Evolutionary conservation across 176 grass and related monocot genomes (phyloP), one percentile per base, ranked within the genome.

Genomic region (Microstegium vimineum): DNA sequence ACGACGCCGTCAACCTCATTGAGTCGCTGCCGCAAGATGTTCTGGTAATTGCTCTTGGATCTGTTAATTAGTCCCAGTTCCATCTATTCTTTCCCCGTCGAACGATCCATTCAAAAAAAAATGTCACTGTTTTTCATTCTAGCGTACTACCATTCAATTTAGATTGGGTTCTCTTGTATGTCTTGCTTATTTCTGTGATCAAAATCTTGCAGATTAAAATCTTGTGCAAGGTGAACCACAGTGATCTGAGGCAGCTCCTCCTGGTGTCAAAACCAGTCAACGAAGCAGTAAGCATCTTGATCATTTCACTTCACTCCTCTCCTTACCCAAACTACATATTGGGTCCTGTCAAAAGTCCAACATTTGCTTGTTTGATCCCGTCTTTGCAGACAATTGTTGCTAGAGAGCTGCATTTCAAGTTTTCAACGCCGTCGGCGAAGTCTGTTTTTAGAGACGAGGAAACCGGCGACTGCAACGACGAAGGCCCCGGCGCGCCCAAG

Each of bases 251-350:
- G 76, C 91, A 92, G 80, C 93, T 99, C 1, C 63, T 99, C 23
- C 62, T 95, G 1, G 96, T 95, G 16, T 99, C 96, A 0, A 99
- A 99, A 47, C 85, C 89, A 69, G 79, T 99, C 47, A 87, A 78
- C 73, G 70, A 83, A 88, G 96, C 90, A 6, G 96, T 99, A 90
- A 9, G 91, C 56, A 76, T 38, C 27, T 23, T 71, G 32, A 78
- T 12, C 73, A 51, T n/a, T 9, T 23, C 22, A 23, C 52, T 23
- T 18, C 52, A 23, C 22, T 57, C 41, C 34, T 27, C 23, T 37
- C 41, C 28, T 0, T 16, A 8, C 6, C 11, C 10, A 26, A 36
- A 62, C 10, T 1, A 11, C 13, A 12, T 15, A 5, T 25, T 62
- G 18, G 8, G 5, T 78, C 75, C 25, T 2, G 57, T 14, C 61